Conservation (phyloP, 768 basidiomycete species). For the Phaffia tasmanica region DNA sequence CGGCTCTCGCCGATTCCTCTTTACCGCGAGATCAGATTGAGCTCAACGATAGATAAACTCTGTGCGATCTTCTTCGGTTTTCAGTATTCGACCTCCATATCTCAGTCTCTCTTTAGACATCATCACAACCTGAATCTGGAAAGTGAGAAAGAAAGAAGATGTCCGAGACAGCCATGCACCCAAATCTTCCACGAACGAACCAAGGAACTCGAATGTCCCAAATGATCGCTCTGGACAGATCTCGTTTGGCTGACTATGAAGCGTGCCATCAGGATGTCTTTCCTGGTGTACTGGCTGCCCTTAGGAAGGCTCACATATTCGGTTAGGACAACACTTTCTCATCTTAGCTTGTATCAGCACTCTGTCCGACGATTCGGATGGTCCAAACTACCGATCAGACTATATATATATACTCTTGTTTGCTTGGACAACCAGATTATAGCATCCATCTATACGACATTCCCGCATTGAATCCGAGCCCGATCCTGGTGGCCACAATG, state of each 20-base stretch:
- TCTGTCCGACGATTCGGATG: neutral
- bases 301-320: slow-evolving; percentile 52
- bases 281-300: slow-evolving; percentile 56
- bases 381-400: neutral
- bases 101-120: no score
- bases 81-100: no score
- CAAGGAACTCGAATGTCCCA: slow-evolving; percentile 52
- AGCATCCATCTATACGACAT: slow-evolving; percentile 58
- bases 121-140: no score
- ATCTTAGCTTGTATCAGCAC: neutral
- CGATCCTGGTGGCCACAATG: slow-evolving; percentile 62
- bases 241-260: slow-evolving; percentile 39
- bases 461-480: slow-evolving; percentile 28
- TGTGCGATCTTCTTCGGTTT: no score
- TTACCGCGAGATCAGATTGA: no score
- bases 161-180: slow-evolving; percentile 11
- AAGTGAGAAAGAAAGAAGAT: no score
- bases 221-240: slow-evolving; percentile 52
- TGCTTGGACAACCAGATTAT: slow-evolving; percentile 38
- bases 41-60: no score
- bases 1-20: no score
- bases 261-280: slow-evolving; percentile 54
- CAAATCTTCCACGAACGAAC: slow-evolving; percentile 34
- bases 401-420: no score
- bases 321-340: slow-evolving; percentile 29